phyloP scores from a whole-genome alignment of 139 green algal genomes.

The Penium margaritaceum region DNA sequence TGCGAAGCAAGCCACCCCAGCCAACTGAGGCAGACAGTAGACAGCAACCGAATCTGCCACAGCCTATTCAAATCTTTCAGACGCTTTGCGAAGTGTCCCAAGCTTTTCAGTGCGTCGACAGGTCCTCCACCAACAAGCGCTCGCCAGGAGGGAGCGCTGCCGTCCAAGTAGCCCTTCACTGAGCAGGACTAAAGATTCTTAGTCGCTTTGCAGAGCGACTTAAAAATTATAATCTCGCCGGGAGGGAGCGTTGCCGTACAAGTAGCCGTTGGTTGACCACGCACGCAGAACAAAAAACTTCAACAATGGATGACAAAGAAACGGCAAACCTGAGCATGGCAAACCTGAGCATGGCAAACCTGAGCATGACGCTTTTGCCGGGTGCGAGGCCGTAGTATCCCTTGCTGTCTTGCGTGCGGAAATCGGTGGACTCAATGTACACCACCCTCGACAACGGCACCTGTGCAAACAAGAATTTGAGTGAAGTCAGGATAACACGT shows the following conservation, averaged over 20 bases:
- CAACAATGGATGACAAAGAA: background rate
- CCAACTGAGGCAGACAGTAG: no score
- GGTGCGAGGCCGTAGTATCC: constrained; percentile 91
- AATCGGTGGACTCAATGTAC: constrained; percentile 92
- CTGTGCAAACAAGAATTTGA: background rate
- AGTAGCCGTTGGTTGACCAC: background rate
- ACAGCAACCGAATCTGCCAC: no score
- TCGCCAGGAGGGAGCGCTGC: background rate
- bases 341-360: constrained; percentile 35
- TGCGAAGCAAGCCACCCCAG: no score
- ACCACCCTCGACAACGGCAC: constrained; percentile 73
- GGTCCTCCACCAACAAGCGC: no score
- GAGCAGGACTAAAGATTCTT: no score
- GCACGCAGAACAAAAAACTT: background rate
- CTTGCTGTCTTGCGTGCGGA: constrained; percentile 76
- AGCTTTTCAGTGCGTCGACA: no score
- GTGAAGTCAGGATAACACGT: no score
- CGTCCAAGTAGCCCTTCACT: background rate
- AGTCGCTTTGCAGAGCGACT: no score
- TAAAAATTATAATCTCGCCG: no score
- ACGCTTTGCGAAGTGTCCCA: no score
- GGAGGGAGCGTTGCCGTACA: background rate
- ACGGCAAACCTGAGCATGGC: constrained; percentile 9
- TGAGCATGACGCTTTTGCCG: constrained; percentile 85
- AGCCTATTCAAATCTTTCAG: no score